Evolutionary conservation across 768 basidiomycete species (phyloP).

Genomic region (Clathrus columnatus): DNA sequence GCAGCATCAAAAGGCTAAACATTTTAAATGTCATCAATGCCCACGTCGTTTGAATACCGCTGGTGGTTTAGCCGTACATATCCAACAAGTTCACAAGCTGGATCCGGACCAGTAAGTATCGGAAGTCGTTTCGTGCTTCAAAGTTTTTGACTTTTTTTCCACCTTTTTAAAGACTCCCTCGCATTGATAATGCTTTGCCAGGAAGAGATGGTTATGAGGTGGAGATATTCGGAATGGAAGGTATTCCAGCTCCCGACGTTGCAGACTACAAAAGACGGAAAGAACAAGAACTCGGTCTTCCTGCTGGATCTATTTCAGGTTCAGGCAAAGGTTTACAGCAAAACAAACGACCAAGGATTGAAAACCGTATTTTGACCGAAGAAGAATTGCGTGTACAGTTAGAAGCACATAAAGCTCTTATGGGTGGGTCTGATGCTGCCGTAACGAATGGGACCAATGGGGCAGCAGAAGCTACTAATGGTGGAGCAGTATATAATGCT

Average conservation of each 20-base stretch:
- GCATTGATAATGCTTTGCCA: constrained; percentile 93
- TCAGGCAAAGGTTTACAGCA: constrained; percentile 44
- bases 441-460: constrained; percentile 23
- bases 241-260: constrained; percentile 87
- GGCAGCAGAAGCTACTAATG: constrained; percentile 32
- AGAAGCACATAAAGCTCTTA: constrained; percentile 83
- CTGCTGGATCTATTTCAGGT: constrained; percentile 64
- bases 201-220: constrained; percentile 97
- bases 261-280: constrained; percentile 95
- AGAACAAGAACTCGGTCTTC: constrained; percentile 85
- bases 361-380: constrained; percentile 70
- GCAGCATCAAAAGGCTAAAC: constrained; percentile 99
- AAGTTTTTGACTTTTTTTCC: neutral
- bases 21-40: constrained; percentile 96
- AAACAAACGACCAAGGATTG: constrained; percentile 71
- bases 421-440: constrained; percentile 49
- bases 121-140: constrained; percentile 15
- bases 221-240: constrained; percentile 99
- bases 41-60: constrained; percentile 94
- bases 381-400: constrained; percentile 81
- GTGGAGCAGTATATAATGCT: constrained; percentile 63
- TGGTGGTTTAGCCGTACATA: constrained; percentile 94
- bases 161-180: constrained; percentile 44
- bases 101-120: constrained; percentile 77
- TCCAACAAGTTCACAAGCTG: constrained; percentile 98